These are phyloP conservation scores for Chalciporus sphaerocephalus DNA, from an alignment of 768 basidiomycete species.

Conservation along the genomic window DNA sequence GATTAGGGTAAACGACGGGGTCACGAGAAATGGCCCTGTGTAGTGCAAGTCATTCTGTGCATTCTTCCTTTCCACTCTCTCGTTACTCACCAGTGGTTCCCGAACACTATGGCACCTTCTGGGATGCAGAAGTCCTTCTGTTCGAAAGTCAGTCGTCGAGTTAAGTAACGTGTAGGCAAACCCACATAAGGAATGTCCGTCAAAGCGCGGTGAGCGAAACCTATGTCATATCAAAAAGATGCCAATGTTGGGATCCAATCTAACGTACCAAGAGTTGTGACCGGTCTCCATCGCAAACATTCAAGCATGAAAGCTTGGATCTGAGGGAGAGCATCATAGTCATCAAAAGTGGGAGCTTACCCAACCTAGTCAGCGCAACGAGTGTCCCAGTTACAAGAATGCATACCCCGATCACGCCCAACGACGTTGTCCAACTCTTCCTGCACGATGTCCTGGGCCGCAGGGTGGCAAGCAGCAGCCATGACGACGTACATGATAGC, in stretches of 20 bases:
- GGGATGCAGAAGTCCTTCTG: slow-evolving; percentile 36
- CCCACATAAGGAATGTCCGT: slow-evolving; percentile 61
- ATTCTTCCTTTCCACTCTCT: background rate
- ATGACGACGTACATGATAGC: slow-evolving; percentile 54
- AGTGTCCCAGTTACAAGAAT: background rate
- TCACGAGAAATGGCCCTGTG: slow-evolving; percentile 54
- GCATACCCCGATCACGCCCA: slow-evolving; percentile 37
- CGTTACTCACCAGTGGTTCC: slow-evolving; percentile 33
- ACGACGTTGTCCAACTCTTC: slow-evolving; percentile 52
- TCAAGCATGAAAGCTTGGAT: slow-evolving; percentile 41
- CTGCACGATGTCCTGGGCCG: slow-evolving; percentile 48
- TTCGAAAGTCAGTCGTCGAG: slow-evolving; percentile 1
- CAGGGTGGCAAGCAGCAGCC: slow-evolving; percentile 53
- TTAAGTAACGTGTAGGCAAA: background rate
- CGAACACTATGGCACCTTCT: slow-evolving; percentile 34
- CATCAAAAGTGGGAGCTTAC: slow-evolving; percentile 40
- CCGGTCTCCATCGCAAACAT: slow-evolving; percentile 40
- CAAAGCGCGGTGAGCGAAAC: slow-evolving; percentile 61
- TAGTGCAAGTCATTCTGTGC: background rate
- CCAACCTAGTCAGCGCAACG: background rate
- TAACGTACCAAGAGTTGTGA: slow-evolving; percentile 29
- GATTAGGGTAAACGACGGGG: slow-evolving; percentile 53
- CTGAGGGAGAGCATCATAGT: slow-evolving; percentile 34
- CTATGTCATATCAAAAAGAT: slow-evolving; percentile 17
- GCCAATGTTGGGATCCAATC: too few species aligned